These are phyloP conservation scores for Acacia acuminata DNA, from an alignment of 306 rosid species.

Conservation along the genomic window DNA sequence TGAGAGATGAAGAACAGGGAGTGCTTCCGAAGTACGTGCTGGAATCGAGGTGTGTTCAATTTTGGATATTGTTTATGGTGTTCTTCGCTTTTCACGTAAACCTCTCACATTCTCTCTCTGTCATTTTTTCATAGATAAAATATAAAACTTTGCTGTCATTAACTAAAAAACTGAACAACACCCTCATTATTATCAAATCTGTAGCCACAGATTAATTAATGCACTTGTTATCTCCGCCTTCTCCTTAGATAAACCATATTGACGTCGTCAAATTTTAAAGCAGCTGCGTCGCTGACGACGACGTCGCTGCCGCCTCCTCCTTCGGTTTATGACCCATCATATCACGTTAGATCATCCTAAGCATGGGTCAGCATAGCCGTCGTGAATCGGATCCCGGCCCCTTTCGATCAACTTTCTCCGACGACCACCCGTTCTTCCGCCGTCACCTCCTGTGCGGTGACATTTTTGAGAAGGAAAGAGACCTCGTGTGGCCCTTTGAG, in stretches of 20 bases:
- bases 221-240: conserved; percentile 8
- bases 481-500: conserved; percentile 34
- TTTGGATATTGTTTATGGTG: conserved; percentile 35
- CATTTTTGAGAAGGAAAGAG: conserved; percentile 26
- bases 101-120: conserved; percentile 17
- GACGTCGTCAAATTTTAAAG: not conserved
- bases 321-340: conserved; percentile 24
- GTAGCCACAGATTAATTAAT: not conserved
- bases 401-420: conserved; percentile 28
- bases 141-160: conserved; percentile 38
- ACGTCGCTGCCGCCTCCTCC: not conserved
- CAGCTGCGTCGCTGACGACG: not conserved
- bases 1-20: not conserved
- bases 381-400: conserved; percentile 60
- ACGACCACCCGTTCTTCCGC: conserved; percentile 32
- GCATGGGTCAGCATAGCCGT: conserved; percentile 87
- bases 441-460: not conserved
- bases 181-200: conserved; percentile 16
- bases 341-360: not conserved
- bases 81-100: conserved; percentile 36
- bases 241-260: conserved; percentile 23
- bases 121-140: conserved; percentile 24
- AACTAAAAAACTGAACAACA: conserved; percentile 32
- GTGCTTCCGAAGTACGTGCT: conserved; percentile 10
- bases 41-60: not conserved